Conservation (phyloP, 2,329 filamentous ascomycete genomes). For the Venturia carpophila region DNA sequence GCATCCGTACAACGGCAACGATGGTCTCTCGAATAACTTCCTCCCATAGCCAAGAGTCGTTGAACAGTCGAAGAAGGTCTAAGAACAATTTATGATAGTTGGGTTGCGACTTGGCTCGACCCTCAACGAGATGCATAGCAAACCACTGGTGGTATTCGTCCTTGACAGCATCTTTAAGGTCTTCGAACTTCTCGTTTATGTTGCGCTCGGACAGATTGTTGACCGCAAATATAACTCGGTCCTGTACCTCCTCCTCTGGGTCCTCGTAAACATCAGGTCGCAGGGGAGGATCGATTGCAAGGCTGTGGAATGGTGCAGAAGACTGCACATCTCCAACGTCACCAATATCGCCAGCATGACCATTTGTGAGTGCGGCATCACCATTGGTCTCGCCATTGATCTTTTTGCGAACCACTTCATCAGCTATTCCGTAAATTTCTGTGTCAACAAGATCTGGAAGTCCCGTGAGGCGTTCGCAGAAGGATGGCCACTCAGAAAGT, state of each 20-base stretch:
- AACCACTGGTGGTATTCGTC: conserved; percentile 92
- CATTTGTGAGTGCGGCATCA: conserved; percentile 58
- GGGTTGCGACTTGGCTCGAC: conserved; percentile 92
- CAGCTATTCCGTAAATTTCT: conserved; percentile 73
- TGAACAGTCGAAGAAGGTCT: conserved; percentile 75
- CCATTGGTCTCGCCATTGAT: conserved; percentile 51
- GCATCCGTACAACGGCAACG: conserved; percentile 71
- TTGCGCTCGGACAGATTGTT: conserved; percentile 95
- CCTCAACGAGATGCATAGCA: conserved; percentile 86
- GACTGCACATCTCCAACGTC: conserved; percentile 37
- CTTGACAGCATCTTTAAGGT: conserved; percentile 70
- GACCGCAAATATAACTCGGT: conserved; percentile 88
- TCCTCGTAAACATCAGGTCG: conserved; percentile 64
- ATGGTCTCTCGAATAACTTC: conserved; percentile 94
- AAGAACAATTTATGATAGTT: conserved; percentile 95
- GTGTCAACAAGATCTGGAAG: conserved; percentile 77
- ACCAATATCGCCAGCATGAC: conserved; percentile 52
- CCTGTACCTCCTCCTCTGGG: conserved; percentile 75
- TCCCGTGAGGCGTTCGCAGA: conserved; percentile 76
- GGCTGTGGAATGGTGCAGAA: conserved; percentile 62
- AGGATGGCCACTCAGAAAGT: conserved; percentile 89
- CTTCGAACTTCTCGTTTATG: conserved; percentile 71
- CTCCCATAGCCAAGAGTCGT: conserved; percentile 69
- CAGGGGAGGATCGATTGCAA: conserved; percentile 65
- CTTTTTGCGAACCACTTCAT: conserved; percentile 66